Conservation (phyloP, 2,329 filamentous ascomycete genomes). For the Xylariaceae sp. region DNA sequence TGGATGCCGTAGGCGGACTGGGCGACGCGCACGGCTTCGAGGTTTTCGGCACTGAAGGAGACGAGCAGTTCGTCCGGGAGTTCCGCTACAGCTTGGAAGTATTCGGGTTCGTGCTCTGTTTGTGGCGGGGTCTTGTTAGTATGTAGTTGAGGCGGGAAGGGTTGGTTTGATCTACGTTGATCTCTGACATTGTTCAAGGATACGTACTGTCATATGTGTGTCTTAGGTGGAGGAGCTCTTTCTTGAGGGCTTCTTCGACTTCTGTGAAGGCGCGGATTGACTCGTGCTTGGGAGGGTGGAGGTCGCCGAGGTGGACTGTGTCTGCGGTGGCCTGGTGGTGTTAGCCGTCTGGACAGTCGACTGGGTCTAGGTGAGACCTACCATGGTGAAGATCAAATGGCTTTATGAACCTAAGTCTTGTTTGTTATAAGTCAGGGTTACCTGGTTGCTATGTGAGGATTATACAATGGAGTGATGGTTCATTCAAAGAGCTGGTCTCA, state of each 20-base stretch:
- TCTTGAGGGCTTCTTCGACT: constrained; percentile 48
- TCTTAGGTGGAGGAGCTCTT: constrained; percentile 41
- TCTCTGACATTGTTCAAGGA: too few relatives aligned
- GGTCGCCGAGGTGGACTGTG: constrained; percentile 46
- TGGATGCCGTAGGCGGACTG: constrained; percentile 44
- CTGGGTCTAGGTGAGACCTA: neutral
- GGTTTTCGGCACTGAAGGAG: constrained; percentile 36
- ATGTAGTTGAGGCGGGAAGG: too few relatives aligned
- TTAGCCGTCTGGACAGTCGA: neutral
- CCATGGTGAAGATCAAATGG: neutral
- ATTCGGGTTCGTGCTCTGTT: constrained; percentile 48
- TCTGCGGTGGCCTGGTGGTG: constrained; percentile 44
- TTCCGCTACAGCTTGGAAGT: constrained; percentile 45
- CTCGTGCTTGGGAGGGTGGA: constrained; percentile 47
- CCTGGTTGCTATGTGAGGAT: neutral
- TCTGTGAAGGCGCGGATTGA: constrained; percentile 46
- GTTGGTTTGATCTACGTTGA: too few relatives aligned
- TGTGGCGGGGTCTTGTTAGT: constrained; percentile 1
- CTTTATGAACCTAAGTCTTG: neutral
- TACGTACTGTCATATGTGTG: constrained; percentile 28
- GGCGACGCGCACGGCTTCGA: constrained; percentile 42
- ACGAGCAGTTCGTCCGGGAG: constrained; percentile 38
- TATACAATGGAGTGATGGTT: too few relatives aligned
- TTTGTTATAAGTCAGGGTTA: neutral
- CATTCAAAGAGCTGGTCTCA: too few relatives aligned